Conservation (phyloP, 257 asterid species). For the Capsicum chinense region DNA sequence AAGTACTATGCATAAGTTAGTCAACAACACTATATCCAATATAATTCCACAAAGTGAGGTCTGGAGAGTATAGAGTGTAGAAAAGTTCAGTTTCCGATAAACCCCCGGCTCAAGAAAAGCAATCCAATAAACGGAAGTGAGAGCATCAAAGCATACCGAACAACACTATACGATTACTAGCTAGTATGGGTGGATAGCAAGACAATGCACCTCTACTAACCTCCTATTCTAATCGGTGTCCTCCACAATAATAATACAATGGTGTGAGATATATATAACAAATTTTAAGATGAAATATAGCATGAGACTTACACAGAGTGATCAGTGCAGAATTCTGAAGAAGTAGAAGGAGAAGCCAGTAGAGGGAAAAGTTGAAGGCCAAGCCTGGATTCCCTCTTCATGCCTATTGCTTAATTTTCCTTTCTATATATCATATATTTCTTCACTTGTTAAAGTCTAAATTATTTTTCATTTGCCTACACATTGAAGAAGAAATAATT, state of each 20-base stretch:
- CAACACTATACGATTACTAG: no score
- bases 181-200: no score
- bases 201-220: no score
- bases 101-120: no score
- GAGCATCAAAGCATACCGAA: no score
- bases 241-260: not conserved
- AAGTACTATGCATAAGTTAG: not conserved
- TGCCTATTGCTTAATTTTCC: not conserved
- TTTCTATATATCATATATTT: not conserved
- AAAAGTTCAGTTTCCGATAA: no score
- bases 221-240: no score
- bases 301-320: not conserved
- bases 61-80: no score
- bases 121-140: no score
- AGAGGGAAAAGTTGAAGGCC: slow-evolving; percentile 24
- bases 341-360: not conserved
- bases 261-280: not conserved
- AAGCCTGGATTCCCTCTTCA: slow-evolving; percentile 9
- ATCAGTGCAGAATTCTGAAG: not conserved
- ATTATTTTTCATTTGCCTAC: not conserved
- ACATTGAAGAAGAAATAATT: not conserved
- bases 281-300: not conserved
- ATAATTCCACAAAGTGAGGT: no score
- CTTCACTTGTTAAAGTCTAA: not conserved
- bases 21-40: not conserved